These are phyloP conservation scores for Astrothelium subdiscretum DNA, from an alignment of 495 filamentous ascomycete species.

Conservation along the genomic window DNA sequence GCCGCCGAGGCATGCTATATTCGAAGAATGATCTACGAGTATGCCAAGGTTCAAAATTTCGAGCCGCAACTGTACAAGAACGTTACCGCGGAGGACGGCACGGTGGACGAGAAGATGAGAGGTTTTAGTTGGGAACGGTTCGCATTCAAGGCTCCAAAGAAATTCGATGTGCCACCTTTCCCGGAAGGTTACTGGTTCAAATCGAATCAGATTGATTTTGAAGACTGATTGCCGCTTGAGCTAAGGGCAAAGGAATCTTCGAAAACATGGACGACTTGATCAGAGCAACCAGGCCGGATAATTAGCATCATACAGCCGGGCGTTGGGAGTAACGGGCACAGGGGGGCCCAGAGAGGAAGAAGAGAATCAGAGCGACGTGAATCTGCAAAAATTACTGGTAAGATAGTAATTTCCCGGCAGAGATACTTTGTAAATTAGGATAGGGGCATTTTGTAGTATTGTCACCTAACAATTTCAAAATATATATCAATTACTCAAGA, in stretches of 20 bases:
- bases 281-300: no score
- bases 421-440: no score
- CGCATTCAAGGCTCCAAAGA: not conserved
- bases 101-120: not conserved
- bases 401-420: no score
- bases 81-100: not conserved
- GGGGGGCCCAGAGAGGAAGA: no score
- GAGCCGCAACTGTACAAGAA: not conserved
- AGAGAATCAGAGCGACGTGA: no score
- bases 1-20: constrained; percentile 12
- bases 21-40: not conserved
- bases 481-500: no score
- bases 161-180: not conserved
- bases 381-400: no score
- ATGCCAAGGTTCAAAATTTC: not conserved
- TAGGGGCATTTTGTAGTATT: no score
- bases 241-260: not conserved
- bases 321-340: no score
- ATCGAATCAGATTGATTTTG: not conserved
- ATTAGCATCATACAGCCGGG: no score
- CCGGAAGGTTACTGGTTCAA: not conserved
- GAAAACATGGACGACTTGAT: not conserved
- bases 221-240: not conserved
- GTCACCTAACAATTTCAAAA: no score
- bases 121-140: not conserved